Evolutionary conservation across 176 grass and related monocot genomes (phyloP).

Genomic region (Phoenix dactylifera): DNA sequence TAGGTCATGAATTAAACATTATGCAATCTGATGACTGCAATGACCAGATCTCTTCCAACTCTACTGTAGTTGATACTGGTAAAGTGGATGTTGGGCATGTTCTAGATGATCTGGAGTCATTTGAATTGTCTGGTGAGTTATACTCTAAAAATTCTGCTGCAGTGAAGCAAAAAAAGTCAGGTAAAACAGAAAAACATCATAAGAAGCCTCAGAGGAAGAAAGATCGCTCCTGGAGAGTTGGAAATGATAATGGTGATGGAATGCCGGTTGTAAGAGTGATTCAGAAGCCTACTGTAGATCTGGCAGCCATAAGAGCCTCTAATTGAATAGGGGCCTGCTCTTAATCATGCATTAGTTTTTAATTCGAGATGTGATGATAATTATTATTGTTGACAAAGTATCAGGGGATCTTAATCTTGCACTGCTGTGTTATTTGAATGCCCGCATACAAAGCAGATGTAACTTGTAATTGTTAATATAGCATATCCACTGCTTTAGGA

Average conservation of each 20-base stretch:
- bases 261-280: conserved; percentile 34
- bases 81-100: conserved; percentile 25
- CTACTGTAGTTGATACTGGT: background rate
- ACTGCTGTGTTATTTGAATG: too few species aligned
- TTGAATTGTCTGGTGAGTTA: conserved; percentile 26
- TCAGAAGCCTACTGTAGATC: conserved; percentile 33
- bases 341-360: too few species aligned
- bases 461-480: too few species aligned
- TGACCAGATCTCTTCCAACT: background rate
- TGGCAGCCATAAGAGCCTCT: background rate
- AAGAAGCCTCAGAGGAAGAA: conserved; percentile 67
- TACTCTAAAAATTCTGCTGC: conserved; percentile 10
- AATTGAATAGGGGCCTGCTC: too few species aligned
- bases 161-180: conserved; percentile 28
- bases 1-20: conserved; percentile 11
- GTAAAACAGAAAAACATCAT: conserved; percentile 33
- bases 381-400: too few species aligned
- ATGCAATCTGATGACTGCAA: background rate
- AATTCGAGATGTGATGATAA: too few species aligned
- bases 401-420: too few species aligned
- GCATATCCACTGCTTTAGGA: too few species aligned
- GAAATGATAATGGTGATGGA: conserved; percentile 40
- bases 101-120: conserved; percentile 48
- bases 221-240: conserved; percentile 61
- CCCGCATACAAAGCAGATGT: too few species aligned